Evolutionary conservation across 1,139 yeast species (phyloP), one percentile per base, ranked within the genome.

Genomic region (Insectozyma bohioensis): DNA sequence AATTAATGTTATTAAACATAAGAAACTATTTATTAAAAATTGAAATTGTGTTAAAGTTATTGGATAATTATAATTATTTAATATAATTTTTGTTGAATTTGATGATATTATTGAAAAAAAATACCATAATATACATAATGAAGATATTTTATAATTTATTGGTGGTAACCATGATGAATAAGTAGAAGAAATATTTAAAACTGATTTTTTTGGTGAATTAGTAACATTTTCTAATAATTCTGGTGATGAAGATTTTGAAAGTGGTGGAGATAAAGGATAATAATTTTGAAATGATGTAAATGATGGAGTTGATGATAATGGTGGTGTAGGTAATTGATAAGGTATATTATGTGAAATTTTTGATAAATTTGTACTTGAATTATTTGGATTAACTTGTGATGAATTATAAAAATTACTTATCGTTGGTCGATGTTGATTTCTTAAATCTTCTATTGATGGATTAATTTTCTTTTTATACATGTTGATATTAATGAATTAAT

Each of bases 21-120:
- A 57, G 4, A 63, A 25, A 2, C 80, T 80, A 45, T 86, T 87
- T 45, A 85, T 64, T 24, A 81, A 49, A 52, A 90, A 90, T 61
- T 90, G 97, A 31, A 82, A 67, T 67, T 88, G 86, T 0, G 97
- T 86, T 36, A 90, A 70, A 1, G 95, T 82, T 7, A 87, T 79
- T 1, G 97, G 96, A 53, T 81, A 84, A 29, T 75, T 75, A 55
- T 81, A 86, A 30, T 68, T 67, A 41, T 69, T 75, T 39, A 90
- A 62, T 33, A 90, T 85, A 34, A 80, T 63, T 54, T 90, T 90
- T 36, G 94, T 80, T 28, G 92, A 69, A 47, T 87, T 86, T 47
- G 82, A 83, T 5, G 95, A 84, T 12, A 88, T 58, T 10, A 94
- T 88, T 24, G 94, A 82, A n/a, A 82, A 67, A 20, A 77, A 52